Evolutionary conservation across 768 basidiomycete genomes (phyloP).

Genomic region (Pisolithus orientalis): DNA sequence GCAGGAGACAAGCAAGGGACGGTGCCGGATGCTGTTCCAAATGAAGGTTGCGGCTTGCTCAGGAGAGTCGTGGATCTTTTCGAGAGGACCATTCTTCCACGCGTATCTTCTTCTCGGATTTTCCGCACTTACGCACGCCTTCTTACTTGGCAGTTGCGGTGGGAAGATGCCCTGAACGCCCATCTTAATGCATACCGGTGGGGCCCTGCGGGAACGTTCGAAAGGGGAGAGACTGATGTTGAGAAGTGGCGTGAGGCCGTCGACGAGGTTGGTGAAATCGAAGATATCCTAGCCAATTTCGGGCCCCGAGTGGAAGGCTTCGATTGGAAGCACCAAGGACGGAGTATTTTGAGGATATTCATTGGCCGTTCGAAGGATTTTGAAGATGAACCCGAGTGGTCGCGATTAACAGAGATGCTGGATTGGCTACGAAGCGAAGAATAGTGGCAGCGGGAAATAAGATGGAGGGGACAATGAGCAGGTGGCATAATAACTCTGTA

Average conservation of each 20-base stretch:
- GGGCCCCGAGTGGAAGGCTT: constrained; percentile 57
- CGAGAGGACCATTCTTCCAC: constrained; percentile 73
- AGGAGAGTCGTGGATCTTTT: constrained; percentile 69
- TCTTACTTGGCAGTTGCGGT: constrained; percentile 62
- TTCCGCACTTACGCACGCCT: constrained; percentile 84
- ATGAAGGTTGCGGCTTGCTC: constrained; percentile 62
- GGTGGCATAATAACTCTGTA: not conserved
- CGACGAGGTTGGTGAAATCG: constrained; percentile 73
- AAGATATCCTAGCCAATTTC: constrained; percentile 77
- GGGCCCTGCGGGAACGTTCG: constrained; percentile 52
- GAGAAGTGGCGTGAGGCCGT: constrained; percentile 72
- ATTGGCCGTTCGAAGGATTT: constrained; percentile 83
- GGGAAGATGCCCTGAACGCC: constrained; percentile 75
- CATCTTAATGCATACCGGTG: constrained; percentile 82
- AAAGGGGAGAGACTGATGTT: constrained; percentile 62
- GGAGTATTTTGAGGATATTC: constrained; percentile 84
- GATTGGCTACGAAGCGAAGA: constrained; percentile 17
- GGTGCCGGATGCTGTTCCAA: constrained; percentile 32
- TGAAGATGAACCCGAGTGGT: constrained; percentile 86
- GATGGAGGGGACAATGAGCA: not conserved
- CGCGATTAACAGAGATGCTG: constrained; percentile 53
- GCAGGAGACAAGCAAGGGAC: constrained; percentile 12
- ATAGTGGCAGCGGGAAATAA: constrained; percentile 3
- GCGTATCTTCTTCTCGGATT: constrained; percentile 69
- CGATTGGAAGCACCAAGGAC: constrained; percentile 83